Evolutionary conservation across 2,329 filamentous ascomycete species (phyloP), one percentile per base, ranked within the genome.

Genomic region (Botryosphaeria agaves): DNA sequence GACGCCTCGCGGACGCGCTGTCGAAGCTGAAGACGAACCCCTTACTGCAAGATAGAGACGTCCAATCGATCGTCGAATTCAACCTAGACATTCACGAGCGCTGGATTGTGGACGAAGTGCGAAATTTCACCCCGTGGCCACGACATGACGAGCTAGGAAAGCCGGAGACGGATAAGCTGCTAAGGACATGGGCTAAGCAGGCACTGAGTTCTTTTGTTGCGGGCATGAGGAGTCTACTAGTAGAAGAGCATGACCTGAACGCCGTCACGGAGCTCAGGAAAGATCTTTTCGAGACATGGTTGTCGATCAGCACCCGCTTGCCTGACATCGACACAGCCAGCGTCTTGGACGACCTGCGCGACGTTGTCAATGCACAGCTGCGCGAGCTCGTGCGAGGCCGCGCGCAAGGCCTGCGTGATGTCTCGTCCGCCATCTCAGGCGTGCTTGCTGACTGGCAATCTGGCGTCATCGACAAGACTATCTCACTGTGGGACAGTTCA

Each of bases 61-160:
- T 94, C 12, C 64, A 66, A 32, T 54, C 58, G 1, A 52, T 89
- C 1, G 71, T 80, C 38, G 76, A 76, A 11, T 56, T 93, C 8
- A 70, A 79, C 20, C 57, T 94, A 16, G 83, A 93, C 45, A 56
- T 89, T 7, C 73, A 82, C 43, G 72, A 76, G 38, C 66, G 66
- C 14, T 92, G 84, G 79, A 79, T 89, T 37, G 68, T 78, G 12
- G 73, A 84, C 5, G 82, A 91, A 36, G 79, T 93, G 25, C 71
- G 70, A 28, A 78, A 77, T 39, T 94, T 91, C 47, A 87, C 75
- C 1, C 85, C 85, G 0, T 93, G 83, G 57, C 79, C 91, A 20
- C 73, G 80, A 18, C 75, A 91, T 42, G 81, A 85, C 39, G 79
- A 89, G 39, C 42, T 64, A 4, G 45, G 55, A 15, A 37, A 46